These are phyloP conservation scores for Cicer pinnatifidum DNA, from an alignment of 306 rosid genomes.

Conservation along the genomic window DNA sequence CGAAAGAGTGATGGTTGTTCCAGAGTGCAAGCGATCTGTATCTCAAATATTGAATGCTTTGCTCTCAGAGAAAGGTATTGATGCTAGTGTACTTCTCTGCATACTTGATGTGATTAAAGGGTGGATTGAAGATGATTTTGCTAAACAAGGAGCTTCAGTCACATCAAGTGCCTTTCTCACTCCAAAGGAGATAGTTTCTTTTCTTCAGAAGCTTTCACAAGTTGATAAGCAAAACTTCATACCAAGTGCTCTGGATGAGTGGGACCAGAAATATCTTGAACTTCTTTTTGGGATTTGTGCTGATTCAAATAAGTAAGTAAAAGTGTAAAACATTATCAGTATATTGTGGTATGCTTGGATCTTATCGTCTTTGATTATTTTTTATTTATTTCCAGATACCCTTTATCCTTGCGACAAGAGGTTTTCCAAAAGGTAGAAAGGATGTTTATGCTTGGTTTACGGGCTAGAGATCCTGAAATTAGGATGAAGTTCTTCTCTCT, in stretches of 20 bases:
- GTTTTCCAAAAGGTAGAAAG: slow-evolving; percentile 94
- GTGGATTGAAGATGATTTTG: slow-evolving; percentile 90
- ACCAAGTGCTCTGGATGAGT: slow-evolving; percentile 69
- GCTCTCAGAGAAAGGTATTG: slow-evolving; percentile 93
- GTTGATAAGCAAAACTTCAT: slow-evolving; percentile 85
- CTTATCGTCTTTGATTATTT: slow-evolving; percentile 38
- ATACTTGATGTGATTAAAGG: slow-evolving; percentile 95
- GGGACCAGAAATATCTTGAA: slow-evolving; percentile 90
- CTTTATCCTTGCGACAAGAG: slow-evolving; percentile 72
- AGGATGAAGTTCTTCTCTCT: slow-evolving; percentile 86
- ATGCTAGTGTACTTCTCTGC: slow-evolving; percentile 93
- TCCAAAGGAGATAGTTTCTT: slow-evolving; percentile 87
- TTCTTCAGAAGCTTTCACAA: slow-evolving; percentile 94
- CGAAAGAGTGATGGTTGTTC: slow-evolving; percentile 89
- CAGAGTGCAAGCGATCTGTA: slow-evolving; percentile 81
- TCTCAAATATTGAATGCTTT: slow-evolving; percentile 86
- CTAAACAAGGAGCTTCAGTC: slow-evolving; percentile 77
- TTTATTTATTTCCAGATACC: slow-evolving; percentile 64
- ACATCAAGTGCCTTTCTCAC: slow-evolving; percentile 69
- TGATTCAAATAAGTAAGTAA: slow-evolving; percentile 82
- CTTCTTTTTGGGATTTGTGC: slow-evolving; percentile 89
- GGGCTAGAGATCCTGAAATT: slow-evolving; percentile 89
- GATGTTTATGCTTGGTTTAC: slow-evolving; percentile 92
- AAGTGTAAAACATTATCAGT: background rate
- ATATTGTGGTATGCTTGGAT: slow-evolving; percentile 25